phyloP scores from a whole-genome alignment of 169 alveolate genomes.

The Cryptosporidium canis region DNA sequence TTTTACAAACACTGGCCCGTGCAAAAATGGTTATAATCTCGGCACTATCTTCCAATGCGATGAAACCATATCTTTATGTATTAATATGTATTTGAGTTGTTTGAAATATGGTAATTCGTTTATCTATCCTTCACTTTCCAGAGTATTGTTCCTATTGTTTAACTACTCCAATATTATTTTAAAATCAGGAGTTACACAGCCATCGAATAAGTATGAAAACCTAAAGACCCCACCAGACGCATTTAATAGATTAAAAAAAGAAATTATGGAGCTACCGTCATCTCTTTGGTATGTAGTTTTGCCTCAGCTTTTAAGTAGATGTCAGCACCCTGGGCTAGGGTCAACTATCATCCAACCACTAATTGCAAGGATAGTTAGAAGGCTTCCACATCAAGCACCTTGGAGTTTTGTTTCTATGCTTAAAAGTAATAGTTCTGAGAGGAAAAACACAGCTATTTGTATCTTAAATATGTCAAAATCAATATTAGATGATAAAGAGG shows the following conservation, averaged over 20 bases:
- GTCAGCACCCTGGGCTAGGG: slow-evolving; percentile 78
- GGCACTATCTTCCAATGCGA: slow-evolving; percentile 55
- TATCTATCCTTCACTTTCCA: slow-evolving; percentile 57
- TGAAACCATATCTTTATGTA: slow-evolving; percentile 45
- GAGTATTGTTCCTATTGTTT: slow-evolving; percentile 45
- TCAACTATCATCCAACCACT: slow-evolving; percentile 76
- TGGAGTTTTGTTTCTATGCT: slow-evolving; percentile 78
- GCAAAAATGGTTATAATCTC: neutral
- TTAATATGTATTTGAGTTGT: slow-evolving; percentile 47
- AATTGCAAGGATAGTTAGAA: slow-evolving; percentile 73
- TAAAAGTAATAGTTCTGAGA: slow-evolving; percentile 49
- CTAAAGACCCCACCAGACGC: neutral
- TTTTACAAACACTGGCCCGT: neutral
- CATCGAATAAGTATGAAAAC: slow-evolving; percentile 21
- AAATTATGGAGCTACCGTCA: slow-evolving; percentile 10
- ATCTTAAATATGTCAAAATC: slow-evolving; percentile 73
- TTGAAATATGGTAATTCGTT: slow-evolving; percentile 51
- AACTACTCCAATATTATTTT: slow-evolving; percentile 43
- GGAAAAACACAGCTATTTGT: slow-evolving; percentile 39
- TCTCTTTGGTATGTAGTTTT: slow-evolving; percentile 77
- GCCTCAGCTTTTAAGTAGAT: slow-evolving; percentile 78
- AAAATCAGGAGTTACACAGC: neutral
- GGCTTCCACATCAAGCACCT: slow-evolving; percentile 78
- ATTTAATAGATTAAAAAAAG: slow-evolving; percentile 23
- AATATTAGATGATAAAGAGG: neutral